Evolutionary conservation across 2,329 filamentous ascomycete species (phyloP).

Genomic region (Saccharata proteae): DNA sequence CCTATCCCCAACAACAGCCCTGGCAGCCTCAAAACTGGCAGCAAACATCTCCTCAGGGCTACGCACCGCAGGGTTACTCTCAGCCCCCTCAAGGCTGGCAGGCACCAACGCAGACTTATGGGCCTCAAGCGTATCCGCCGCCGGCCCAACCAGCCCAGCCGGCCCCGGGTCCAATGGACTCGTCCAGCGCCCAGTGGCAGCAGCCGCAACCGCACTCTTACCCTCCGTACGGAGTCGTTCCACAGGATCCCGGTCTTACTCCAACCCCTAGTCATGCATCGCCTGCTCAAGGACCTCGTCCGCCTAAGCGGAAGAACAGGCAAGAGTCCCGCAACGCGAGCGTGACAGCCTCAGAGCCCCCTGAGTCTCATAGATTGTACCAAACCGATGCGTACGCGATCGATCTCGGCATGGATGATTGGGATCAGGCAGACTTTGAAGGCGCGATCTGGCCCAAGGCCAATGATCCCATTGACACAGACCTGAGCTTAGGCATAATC

Average conservation of each 20-base stretch:
- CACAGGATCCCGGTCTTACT: not conserved
- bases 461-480: conserved; percentile 31
- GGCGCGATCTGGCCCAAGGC: conserved; percentile 32
- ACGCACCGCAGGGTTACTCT: conserved; percentile 8
- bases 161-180: too few species aligned
- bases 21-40: conserved; percentile 11
- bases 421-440: conserved; percentile 31
- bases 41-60: conserved; percentile 2
- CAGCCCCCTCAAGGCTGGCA: conserved; percentile 15
- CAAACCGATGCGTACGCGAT: conserved; percentile 13
- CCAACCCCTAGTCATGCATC: not conserved
- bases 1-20: conserved; percentile 12
- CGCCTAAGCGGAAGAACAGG: conserved; percentile 6
- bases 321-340: conserved; percentile 2
- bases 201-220: conserved; percentile 5
- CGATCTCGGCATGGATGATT: conserved; percentile 25
- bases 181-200: too few species aligned
- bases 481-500: conserved; percentile 34
- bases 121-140: conserved; percentile 2
- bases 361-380: conserved; percentile 7
- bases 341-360: conserved; percentile 1
- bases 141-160: conserved; percentile 3
- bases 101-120: conserved; percentile 10
- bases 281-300: conserved; percentile 1
- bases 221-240: conserved; percentile 1